Percentiles rank a stretch among this genome's conserved stretches.
These are phyloP conservation scores for Lodderomyces orthopsilosis DNA, from an alignment of 1,139 yeast species.

Conservation along the genomic window DNA sequence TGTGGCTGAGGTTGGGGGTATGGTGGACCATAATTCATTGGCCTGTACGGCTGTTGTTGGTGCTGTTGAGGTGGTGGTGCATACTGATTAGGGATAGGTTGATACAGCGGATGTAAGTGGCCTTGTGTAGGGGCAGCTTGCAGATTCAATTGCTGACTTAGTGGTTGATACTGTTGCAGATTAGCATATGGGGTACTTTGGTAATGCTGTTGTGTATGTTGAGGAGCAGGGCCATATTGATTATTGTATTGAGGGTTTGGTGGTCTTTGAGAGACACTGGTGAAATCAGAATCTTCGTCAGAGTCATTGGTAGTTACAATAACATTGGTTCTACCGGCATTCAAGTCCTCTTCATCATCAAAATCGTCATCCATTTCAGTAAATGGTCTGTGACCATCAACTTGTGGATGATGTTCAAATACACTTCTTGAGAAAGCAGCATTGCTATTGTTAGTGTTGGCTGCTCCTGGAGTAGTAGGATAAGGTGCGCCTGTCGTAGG, in stretches of 20 bases:
- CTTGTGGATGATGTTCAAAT: constrained; percentile 47
- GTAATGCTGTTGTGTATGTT: constrained; percentile 7
- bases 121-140: constrained; percentile 11
- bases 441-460: constrained; percentile 1
- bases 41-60: constrained; percentile 10
- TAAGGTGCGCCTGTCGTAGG: constrained; percentile 9
- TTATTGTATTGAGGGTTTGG: constrained; percentile 56
- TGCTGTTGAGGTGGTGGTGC: constrained; percentile 10
- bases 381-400: constrained; percentile 49
- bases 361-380: constrained; percentile 42
- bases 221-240: constrained; percentile 3
- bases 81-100: constrained; percentile 11
- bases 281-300: constrained; percentile 57
- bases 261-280: constrained; percentile 78
- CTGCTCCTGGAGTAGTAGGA: constrained; percentile 5
- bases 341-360: constrained; percentile 17
- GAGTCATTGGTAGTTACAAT: constrained; percentile 22
- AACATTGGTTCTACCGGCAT: constrained; percentile 6
- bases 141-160: constrained; percentile 17
- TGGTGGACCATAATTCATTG: constrained; percentile 8
- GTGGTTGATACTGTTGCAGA: constrained; percentile 18
- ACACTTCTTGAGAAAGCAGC: constrained; percentile 19
- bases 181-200: constrained; percentile 12
- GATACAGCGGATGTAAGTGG: constrained; percentile 15
- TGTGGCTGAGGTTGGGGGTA: constrained; percentile 4